phyloP scores from a whole-genome alignment of 345 rosid genomes.

The Iberis pinnata region DNA sequence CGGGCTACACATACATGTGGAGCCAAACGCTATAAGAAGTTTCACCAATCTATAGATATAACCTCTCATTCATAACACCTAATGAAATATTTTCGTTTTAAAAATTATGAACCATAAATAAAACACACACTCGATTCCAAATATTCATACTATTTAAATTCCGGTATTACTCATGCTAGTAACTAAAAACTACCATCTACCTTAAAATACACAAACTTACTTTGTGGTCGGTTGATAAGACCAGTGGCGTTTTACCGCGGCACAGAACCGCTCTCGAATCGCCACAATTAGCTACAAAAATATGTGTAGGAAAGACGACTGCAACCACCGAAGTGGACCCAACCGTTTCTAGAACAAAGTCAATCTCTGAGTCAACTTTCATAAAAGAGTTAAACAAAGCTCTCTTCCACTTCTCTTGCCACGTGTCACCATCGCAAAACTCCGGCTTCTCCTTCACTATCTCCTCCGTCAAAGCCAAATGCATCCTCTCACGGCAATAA shows the following conservation, averaged over 20 bases:
- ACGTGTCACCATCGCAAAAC: slow-evolving; percentile 39
- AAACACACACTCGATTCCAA: no score
- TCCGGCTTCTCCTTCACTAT: slow-evolving; percentile 31
- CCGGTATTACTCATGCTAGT: no score
- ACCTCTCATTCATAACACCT: no score
- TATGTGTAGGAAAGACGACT: slow-evolving; percentile 44
- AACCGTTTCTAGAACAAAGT: slow-evolving; percentile 54
- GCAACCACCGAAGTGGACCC: slow-evolving; percentile 86
- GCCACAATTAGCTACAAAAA: slow-evolving; percentile 70
- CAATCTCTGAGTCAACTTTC: slow-evolving; percentile 55
- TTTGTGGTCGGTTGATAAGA: slow-evolving; percentile 71
- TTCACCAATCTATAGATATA: no score
- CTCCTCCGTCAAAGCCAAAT: slow-evolving; percentile 63
- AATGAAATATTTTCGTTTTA: no score
- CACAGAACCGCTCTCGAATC: slow-evolving; percentile 82
- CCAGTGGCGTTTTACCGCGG: slow-evolving; percentile 49
- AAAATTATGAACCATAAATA: no score
- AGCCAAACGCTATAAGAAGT: no score
- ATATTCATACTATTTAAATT: no score
- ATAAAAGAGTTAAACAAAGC: slow-evolving; percentile 50
- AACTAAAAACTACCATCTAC: no score
- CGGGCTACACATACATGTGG: no score
- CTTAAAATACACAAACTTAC: no score
- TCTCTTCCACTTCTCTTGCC: slow-evolving; percentile 59
- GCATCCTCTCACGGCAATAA: slow-evolving; percentile 55